These are phyloP conservation scores for Suhomyces maxii DNA, from an alignment of 1,139 yeast species.

Conservation along the genomic window DNA sequence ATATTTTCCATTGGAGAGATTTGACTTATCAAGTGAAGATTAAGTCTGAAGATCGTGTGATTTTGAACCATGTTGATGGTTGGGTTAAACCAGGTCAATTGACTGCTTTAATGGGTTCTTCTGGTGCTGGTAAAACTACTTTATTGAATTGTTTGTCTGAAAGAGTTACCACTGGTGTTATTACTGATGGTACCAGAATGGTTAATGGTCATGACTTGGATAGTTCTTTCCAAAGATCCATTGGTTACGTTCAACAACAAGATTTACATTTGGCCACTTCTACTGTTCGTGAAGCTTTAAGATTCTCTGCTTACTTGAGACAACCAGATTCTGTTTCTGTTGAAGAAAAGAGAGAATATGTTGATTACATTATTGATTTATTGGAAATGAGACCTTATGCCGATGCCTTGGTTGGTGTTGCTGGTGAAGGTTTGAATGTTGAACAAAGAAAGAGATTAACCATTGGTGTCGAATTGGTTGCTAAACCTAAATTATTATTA, in stretches of 20 bases:
- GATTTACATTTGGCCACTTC: conserved; percentile 39
- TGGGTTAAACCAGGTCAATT: conserved; percentile 60
- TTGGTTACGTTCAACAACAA: conserved; percentile 44
- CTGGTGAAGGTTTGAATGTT: conserved; percentile 42
- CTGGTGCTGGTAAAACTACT: conserved; percentile 39
- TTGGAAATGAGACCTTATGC: conserved; percentile 38
- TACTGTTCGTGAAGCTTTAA: conserved; percentile 40
- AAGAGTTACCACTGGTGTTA: conserved; percentile 34
- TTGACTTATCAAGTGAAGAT: conserved; percentile 72
- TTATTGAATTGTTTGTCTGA: conserved; percentile 35
- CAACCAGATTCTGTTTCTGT: conserved; percentile 31
- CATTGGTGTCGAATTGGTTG: conserved; percentile 43
- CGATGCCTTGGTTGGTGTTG: conserved; percentile 41
- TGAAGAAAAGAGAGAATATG: conserved; percentile 35
- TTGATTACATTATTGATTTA: conserved; percentile 36
- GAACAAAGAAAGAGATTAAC: conserved; percentile 40
- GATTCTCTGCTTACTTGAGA: conserved; percentile 38
- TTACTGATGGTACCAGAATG: conserved; percentile 37
- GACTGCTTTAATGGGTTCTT: conserved; percentile 35
- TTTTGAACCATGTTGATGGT: conserved; percentile 41
- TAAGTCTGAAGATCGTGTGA: conserved; percentile 61
- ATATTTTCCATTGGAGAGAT: conserved; percentile 52
- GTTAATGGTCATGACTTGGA: conserved; percentile 37
- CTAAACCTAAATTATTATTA: conserved; percentile 38
- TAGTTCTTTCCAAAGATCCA: conserved; percentile 40